A percentile compares a stretch with the other conserved stretches of the same genome.
Conservation (phyloP, 1,284 basidiomycete species). For the Bjerkandera adusta region DNA sequence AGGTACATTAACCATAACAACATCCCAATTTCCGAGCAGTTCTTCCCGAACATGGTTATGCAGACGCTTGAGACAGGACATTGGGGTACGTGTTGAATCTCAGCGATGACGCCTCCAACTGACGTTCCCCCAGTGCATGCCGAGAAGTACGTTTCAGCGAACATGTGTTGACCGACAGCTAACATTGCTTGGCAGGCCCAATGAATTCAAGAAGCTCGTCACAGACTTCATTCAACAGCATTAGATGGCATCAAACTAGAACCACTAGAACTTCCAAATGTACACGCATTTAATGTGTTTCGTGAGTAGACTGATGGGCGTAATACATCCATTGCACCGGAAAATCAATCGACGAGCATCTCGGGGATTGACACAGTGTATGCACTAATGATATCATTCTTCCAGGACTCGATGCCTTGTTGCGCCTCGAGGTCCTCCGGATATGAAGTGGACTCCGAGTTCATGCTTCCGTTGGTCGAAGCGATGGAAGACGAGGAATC, state of each 20-base stretch:
- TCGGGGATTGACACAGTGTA: neutral
- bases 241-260: neutral
- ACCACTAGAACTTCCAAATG: neutral
- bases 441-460: too few relatives aligned
- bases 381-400: constrained; percentile 1
- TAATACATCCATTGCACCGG: too few relatives aligned
- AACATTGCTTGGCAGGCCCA: constrained; percentile 33
- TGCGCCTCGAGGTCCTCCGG: too few relatives aligned
- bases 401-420: neutral
- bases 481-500: too few relatives aligned
- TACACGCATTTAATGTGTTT: neutral
- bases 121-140: constrained; percentile 46
- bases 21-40: constrained; percentile 51
- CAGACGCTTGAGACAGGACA: constrained; percentile 60
- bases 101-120: neutral
- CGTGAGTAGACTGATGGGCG: too few relatives aligned
- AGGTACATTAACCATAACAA: constrained; percentile 76
- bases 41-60: constrained; percentile 66
- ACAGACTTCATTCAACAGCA: constrained; percentile 34
- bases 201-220: constrained; percentile 44
- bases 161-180: neutral
- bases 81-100: constrained; percentile 53
- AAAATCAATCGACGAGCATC: neutral
- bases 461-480: too few relatives aligned
- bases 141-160: constrained; percentile 42